These are phyloP conservation scores for Boletus rex-veris DNA, from an alignment of 768 basidiomycete species.

Conservation along the genomic window DNA sequence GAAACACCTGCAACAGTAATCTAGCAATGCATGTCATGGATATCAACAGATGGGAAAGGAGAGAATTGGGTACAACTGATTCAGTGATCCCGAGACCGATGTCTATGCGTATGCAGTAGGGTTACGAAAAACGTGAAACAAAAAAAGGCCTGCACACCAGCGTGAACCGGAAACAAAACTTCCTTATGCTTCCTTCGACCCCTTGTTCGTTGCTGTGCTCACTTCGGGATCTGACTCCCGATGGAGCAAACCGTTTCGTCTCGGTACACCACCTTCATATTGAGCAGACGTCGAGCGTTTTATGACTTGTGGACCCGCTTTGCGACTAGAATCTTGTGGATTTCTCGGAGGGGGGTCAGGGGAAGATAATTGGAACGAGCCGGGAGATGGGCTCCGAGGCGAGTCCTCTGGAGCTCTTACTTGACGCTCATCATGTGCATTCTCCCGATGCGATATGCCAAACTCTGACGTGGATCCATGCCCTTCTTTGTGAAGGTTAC, in stretches of 20 bases:
- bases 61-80: conserved; percentile 2
- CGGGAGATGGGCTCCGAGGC: conserved; percentile 7
- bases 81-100: conserved; percentile 8
- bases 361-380: conserved; percentile 3
- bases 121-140: conserved; percentile 5
- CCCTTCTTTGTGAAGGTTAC: conserved; percentile 36
- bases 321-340: conserved; percentile 15
- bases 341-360: conserved; percentile 5
- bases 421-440: neutral
- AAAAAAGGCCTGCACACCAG: conserved; percentile 2
- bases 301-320: conserved; percentile 17
- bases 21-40: conserved; percentile 25
- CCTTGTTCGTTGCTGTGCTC: conserved; percentile 22
- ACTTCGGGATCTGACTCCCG: conserved; percentile 32
- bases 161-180: conserved; percentile 10
- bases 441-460: neutral
- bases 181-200: conserved; percentile 21
- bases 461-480: conserved; percentile 1
- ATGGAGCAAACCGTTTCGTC: conserved; percentile 28
- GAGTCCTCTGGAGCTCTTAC: conserved; percentile 6
- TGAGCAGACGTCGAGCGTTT: conserved; percentile 30
- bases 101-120: conserved; percentile 7
- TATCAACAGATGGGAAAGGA: conserved; percentile 17
- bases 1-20: conserved; percentile 14
- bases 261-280: conserved; percentile 24